Base-by-base conservation (phyloP, 1,139 yeast genomes). In the Scheffersomyces quercinus region DNA sequence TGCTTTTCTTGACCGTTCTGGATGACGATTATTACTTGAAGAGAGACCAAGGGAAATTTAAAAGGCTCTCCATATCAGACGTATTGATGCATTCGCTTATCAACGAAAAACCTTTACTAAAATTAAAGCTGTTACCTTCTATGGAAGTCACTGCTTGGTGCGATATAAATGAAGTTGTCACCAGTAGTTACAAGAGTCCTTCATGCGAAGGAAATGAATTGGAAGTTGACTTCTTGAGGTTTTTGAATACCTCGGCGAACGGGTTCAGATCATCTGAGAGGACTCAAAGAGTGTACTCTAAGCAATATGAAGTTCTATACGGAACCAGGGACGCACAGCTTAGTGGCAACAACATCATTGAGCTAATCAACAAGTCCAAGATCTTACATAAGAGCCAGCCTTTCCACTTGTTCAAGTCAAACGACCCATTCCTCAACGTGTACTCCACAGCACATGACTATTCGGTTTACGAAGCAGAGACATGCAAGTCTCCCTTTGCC, bases 81-180 rank as follows among this genome's bases (percentile, higher is more conserved):
- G 75, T 88, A 41, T 67, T 91, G 48, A 88, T 90, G 95, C 95
- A 91, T 58, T 88, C 97, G 0, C 72, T 91, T 59, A 81, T 88
- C 35, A 91, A 91, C 60, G 95, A 88, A 55, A 86, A 85, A 36
- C 95, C 96, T 0, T 70, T 91, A 36, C 80, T 83, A 2, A 58
- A 54, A 10, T 52, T 67, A 32, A 58, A 69, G 0, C 75, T 74
- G 38, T 67, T 90, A 28, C 97, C 97, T 0, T 69, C 73, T 28
- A 73, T 91, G 73, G 70, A 68, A 46, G 96, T 90, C 2, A 72
- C 72, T 11, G 76, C 80, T 5, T 89, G 95, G 88, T 77, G 84
- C 33, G 73, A 73, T 13, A 80, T 89, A n/a, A 75, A 77, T 38
- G 79, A 82, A 32, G 65, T 82, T 1, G 58, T 73, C 9, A 79